Evolutionary conservation across 192 early-diverging fungal genomes (phyloP), one percentile per base, ranked within the genome.

Genomic region (Paraglomus brasilianum): DNA sequence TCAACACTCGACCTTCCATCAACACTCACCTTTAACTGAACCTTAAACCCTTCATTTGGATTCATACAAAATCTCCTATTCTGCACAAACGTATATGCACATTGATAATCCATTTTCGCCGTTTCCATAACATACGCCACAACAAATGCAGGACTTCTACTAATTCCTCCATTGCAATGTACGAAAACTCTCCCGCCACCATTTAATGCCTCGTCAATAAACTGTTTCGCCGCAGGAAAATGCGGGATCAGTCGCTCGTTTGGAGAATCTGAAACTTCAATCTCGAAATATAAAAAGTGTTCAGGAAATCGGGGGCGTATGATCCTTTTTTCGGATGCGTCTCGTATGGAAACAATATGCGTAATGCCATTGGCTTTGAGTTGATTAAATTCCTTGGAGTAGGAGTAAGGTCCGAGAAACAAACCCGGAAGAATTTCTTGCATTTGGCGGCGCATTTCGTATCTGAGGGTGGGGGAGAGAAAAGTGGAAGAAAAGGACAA

Each of bases 61-160:
- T 91, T 90, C 77, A 93, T 91, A 73, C 95, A 97, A 72, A 94
- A 91, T 61, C 95, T 66, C 50, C 86, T 83, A 64, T 88, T 91
- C 74, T 95, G 95, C 19, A 97, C 92, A 81, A 84, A 92, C 43
- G 85, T 81, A 70, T 89, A 93, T 3, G 93, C 91, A 17, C 87
- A 79, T 22, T 79, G 68, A 58, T 88, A 93, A 36, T 82, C 82
- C 73, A 89, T 72, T 1, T 81, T 75, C 74, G 87, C 82, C 0
- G 81, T 81, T 65, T 88, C 88, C 91, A 97, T 97, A 44, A 95
- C 67, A 78, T 94, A 97, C 3, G 93, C 93, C 30, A 94, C 87
- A 0, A 95, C 91, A 79, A 97, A 92, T 41, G 89, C 82, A 8
- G 95, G 91, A 36, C 87, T 87, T 65, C 94, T 81, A 5, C 90